Conservation (phyloP, 495 filamentous ascomycete genomes). For the Xylaria castorea region DNA sequence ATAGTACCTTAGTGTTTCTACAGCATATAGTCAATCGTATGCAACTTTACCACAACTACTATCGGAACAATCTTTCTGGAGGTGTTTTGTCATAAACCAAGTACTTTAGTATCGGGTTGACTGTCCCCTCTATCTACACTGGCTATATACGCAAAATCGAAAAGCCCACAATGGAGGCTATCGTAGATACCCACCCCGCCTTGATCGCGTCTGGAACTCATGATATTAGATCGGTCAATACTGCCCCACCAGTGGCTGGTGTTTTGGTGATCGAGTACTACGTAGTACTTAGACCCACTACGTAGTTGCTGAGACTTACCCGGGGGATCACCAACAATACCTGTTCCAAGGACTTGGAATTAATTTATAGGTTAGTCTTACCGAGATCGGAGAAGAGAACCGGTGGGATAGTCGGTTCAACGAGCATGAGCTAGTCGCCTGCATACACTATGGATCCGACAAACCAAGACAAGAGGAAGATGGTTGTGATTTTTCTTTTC, state of each 20-base stretch:
- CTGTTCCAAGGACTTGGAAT: slow-evolving; percentile 9
- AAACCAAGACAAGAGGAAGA: neutral
- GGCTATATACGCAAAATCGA: neutral
- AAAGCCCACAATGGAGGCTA: neutral
- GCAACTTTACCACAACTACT: slow-evolving; percentile 16
- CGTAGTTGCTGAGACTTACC: neutral
- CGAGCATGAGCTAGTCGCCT: neutral
- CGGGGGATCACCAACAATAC: neutral
- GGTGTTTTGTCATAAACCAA: neutral
- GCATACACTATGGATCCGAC: neutral
- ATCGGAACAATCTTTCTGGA: neutral
- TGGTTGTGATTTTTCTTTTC: neutral
- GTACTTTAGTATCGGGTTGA: neutral
- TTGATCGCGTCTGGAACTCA: neutral
- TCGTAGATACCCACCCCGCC: neutral
- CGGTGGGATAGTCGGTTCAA: neutral
- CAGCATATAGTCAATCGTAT: slow-evolving; percentile 20
- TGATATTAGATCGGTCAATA: neutral
- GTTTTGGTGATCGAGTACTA: slow-evolving; percentile 13
- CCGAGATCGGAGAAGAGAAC: slow-evolving; percentile 2
- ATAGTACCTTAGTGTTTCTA: slow-evolving; percentile 19
- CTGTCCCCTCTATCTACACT: neutral
- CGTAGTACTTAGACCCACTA: neutral
- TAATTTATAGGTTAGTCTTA: neutral
- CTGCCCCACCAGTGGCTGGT: neutral